Conservation (phyloP, 352 stramenopile genomes). For the Elongisporangium anandrum region DNA sequence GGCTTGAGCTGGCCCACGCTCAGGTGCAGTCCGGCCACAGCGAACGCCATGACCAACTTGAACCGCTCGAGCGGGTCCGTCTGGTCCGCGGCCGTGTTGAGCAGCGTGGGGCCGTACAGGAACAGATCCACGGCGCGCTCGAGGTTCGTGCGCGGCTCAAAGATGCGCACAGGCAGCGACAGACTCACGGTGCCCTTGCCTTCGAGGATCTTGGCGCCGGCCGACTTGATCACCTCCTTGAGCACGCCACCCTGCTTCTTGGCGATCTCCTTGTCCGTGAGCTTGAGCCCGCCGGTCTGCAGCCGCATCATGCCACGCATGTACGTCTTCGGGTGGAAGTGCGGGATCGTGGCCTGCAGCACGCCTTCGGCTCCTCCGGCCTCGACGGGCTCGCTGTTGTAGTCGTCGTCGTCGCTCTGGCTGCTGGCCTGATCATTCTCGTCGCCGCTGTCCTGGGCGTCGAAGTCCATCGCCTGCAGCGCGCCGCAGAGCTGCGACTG, state of each 20-base stretch:
- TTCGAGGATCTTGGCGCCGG: constrained; percentile 59
- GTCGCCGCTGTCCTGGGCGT: constrained; percentile 25
- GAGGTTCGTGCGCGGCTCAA: constrained; percentile 78
- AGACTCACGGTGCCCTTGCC: constrained; percentile 76
- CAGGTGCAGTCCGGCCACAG: constrained; percentile 73
- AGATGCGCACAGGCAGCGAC: constrained; percentile 82
- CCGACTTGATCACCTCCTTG: constrained; percentile 83
- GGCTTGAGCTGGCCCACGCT: constrained; percentile 80
- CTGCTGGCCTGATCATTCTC: constrained; percentile 30
- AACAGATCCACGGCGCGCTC: constrained; percentile 79
- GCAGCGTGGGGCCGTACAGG: constrained; percentile 73
- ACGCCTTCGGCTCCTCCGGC: constrained; percentile 15
- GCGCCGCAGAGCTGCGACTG: constrained; percentile 53
- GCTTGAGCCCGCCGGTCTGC: constrained; percentile 66
- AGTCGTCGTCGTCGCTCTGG: constrained; percentile 26
- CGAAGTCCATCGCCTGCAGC: constrained; percentile 33
- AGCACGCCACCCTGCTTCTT: constrained; percentile 85
- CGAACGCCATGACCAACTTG: constrained; percentile 78
- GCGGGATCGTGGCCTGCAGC: background rate
- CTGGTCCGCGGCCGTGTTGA: constrained; percentile 57
- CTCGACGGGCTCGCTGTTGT: constrained; percentile 25
- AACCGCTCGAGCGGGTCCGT: constrained; percentile 67
- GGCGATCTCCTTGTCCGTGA: constrained; percentile 81
- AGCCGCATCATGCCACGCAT: constrained; percentile 78
- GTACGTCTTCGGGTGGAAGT: constrained; percentile 75